Conservation (phyloP, 441 rosid species). For the Gossypium gossypioides region DNA sequence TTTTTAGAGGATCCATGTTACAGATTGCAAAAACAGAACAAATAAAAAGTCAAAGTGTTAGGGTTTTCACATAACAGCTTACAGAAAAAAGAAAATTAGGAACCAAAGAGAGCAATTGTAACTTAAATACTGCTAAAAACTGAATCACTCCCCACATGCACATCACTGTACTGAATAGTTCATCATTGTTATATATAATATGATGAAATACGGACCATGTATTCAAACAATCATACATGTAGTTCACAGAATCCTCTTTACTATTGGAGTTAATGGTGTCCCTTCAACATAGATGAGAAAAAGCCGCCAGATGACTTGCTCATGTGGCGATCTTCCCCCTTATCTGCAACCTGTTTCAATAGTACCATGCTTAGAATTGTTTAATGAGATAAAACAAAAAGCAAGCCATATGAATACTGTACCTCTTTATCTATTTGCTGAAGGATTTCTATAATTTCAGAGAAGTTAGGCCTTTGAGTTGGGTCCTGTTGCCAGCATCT, state of each 20-base stretch:
- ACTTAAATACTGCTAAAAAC: neutral
- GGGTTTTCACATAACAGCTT: neutral
- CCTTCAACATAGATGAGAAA: conserved; percentile 43
- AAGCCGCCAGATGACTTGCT: conserved; percentile 36
- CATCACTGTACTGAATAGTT: neutral
- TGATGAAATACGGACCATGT: conserved; percentile 12
- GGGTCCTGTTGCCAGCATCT: conserved; percentile 91
- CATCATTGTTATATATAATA: conserved; percentile 21
- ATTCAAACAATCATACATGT: neutral
- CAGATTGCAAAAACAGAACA: neutral
- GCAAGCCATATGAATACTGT: conserved; percentile 3
- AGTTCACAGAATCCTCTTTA: conserved; percentile 19
- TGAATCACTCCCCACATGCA: neutral
- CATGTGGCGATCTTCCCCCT: conserved; percentile 34
- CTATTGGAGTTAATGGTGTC: conserved; percentile 34
- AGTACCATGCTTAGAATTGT: conserved; percentile 10
- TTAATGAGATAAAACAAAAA: conserved; percentile 9
- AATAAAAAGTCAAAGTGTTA: neutral
- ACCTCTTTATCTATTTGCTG: conserved; percentile 66
- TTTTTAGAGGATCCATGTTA: neutral
- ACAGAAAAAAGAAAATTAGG: neutral
- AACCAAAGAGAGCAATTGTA: neutral
- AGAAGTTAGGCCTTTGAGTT: conserved; percentile 62
- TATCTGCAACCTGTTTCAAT: conserved; percentile 45
- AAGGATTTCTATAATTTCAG: conserved; percentile 57